Percentiles rank a stretch among this genome's conserved stretches.
Evolutionary conservation across 164 flowering plant genomes (phyloP).

Genomic region (grape (Vitis vinifera)): DNA sequence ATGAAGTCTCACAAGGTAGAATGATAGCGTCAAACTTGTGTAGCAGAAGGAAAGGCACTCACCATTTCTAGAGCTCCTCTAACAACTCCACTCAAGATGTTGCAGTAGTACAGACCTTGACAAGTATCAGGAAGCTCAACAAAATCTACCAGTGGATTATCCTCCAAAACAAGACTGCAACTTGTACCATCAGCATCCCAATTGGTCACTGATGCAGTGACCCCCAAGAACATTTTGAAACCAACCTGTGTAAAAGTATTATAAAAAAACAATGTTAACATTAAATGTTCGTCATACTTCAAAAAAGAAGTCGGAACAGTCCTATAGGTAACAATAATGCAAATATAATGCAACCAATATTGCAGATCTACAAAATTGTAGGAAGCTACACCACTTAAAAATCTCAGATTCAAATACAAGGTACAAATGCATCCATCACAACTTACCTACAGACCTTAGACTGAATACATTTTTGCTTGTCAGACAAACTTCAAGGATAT

Average conservation of each 20-base stretch:
- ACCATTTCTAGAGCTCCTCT: conserved; percentile 99
- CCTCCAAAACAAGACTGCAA: conserved; percentile 89
- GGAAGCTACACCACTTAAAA: too few species aligned
- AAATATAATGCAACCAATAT: too few species aligned
- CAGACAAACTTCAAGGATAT: too few species aligned
- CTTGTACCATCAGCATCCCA: conserved; percentile 95
- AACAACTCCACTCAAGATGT: conserved; percentile 87
- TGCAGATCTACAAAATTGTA: too few species aligned
- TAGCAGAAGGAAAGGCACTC: conserved; percentile 17
- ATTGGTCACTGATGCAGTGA: conserved; percentile 85
- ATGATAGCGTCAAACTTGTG: not conserved
- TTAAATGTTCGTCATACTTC: too few species aligned
- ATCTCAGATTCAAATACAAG: too few species aligned
- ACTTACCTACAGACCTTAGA: too few species aligned
- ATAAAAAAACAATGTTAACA: too few species aligned
- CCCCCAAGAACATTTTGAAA: conserved; percentile 96
- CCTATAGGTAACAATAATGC: too few species aligned
- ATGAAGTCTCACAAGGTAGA: not conserved
- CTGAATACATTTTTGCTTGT: too few species aligned
- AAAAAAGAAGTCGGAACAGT: too few species aligned
- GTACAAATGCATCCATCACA: too few species aligned
- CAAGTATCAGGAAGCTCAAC: conserved; percentile 99
- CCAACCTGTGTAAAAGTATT: conserved; percentile 63
- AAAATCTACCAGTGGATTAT: conserved; percentile 94
- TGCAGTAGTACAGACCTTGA: conserved; percentile 95